phyloP scores from a whole-genome alignment of 2,329 filamentous ascomycete genomes.

The Pyricularia grisea region DNA sequence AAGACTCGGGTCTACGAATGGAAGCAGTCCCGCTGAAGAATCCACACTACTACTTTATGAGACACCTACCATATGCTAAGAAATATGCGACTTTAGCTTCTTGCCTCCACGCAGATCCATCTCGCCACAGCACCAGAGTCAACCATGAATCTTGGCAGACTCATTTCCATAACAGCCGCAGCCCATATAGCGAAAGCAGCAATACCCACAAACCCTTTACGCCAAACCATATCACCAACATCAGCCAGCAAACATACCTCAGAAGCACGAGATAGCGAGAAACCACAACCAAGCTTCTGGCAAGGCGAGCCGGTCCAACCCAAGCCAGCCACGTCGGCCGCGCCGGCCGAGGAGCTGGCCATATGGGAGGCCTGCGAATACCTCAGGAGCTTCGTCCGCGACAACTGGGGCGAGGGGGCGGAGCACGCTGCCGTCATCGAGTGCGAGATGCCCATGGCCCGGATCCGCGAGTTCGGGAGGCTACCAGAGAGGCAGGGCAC shows the following conservation, averaged over 20 bases:
- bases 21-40: background rate
- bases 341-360: background rate
- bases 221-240: background rate
- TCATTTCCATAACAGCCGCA: background rate
- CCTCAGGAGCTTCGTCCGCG: conserved; percentile 10
- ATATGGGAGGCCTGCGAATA: conserved; percentile 11
- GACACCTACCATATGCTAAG: background rate
- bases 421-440: conserved; percentile 9
- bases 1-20: background rate
- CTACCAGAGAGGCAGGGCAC: conserved; percentile 10
- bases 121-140: background rate
- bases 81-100: background rate
- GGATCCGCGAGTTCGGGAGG: conserved; percentile 12
- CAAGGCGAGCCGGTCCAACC: background rate
- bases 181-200: background rate
- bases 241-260: background rate
- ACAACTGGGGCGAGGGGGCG: conserved; percentile 10
- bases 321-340: background rate
- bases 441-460: conserved; percentile 11
- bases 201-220: background rate
- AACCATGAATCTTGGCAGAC: background rate
- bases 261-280: background rate
- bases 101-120: background rate
- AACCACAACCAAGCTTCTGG: background rate
- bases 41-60: too few relatives aligned